Evolutionary conservation across 305 asterid species (phyloP), one percentile per base, ranked within the genome.

Genomic region (Plantago lanceolata): DNA sequence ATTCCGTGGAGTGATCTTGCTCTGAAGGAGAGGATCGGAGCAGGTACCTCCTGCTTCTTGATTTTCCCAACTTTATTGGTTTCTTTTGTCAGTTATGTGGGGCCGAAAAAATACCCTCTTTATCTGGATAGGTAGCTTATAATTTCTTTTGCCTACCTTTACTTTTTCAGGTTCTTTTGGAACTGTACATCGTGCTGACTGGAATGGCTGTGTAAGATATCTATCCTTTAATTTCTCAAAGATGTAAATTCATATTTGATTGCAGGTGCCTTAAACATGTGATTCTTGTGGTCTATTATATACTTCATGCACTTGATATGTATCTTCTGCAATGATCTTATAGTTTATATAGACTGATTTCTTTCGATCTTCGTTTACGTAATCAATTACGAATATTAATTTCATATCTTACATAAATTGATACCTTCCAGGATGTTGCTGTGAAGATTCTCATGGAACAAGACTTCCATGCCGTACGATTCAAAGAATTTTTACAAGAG

Each of bases 391-490:
- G 43, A 62, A 73, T 18, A 28, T 48, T 21, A 58, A 40, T 50
- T 66, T 69, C 48, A 60, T 44, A 67, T 68, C 73, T 72, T 70
- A 68, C 54, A 16, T 62, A 63, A 53, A 68, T 55, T 1, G 31
- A 33, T 51, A 59, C 60, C 75, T 81, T 78, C 78, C 85, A 93
- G 99, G 99, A 93, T 68, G 99, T 93, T 53, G 99, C 99, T 51
- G 99, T 93, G 73, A 93, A 93, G 84, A 84, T 93, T 79, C 99
- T 93, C 78, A 89, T 90, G 95, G 99, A 85, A 69, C 97, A 88
- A 81, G 99, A 88, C 35, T 86, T 87, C 47, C 95, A 79, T 73
- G 85, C 84, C 19, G 95, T 85, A 76, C 80, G 82, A 14, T 79
- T 76, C 74, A 73, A 87, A 68, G 99, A 93, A 66, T 93, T 93